Evolutionary conservation across 306 rosid genomes (phyloP).

Genomic region (Cicer chorassanicum): DNA sequence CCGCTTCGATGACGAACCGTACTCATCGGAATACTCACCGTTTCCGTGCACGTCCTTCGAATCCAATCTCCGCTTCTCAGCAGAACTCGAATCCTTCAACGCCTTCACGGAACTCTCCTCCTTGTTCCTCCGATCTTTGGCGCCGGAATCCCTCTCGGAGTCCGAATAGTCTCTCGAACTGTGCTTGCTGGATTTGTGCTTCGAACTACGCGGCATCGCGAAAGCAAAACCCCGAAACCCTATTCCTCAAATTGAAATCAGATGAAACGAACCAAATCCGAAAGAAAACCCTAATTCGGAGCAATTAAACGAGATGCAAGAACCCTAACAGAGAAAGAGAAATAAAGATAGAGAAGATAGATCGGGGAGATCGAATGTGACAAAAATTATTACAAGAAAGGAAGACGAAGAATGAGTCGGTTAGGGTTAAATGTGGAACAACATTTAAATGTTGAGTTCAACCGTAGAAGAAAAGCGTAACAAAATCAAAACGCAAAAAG

Average conservation of each 20-base stretch:
- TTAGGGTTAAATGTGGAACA: conserved; percentile 61
- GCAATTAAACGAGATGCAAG: conserved; percentile 33
- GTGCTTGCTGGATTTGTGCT: conserved; percentile 95
- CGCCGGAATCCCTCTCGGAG: conserved; percentile 77
- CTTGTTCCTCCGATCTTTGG: conserved; percentile 82
- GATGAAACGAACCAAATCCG: conserved; percentile 26
- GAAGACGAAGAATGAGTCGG: conserved; percentile 31
- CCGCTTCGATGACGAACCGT: conserved; percentile 77
- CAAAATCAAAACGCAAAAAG: conserved; percentile 26
- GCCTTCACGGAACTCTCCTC: conserved; percentile 68
- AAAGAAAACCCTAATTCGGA: conserved; percentile 55
- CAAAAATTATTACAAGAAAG: conserved; percentile 29
- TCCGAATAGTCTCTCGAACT: conserved; percentile 89
- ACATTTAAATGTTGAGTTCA: conserved; percentile 23
- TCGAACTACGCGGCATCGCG: conserved; percentile 96
- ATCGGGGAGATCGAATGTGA: conserved; percentile 57
- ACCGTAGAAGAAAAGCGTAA: conserved; percentile 43
- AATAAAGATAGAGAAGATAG: conserved; percentile 17
- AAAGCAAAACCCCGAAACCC: conserved; percentile 49
- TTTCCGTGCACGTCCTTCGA: conserved; percentile 76
- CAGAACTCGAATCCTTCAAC: conserved; percentile 61
- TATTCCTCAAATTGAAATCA: conserved; percentile 42
- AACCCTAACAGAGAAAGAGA: conserved; percentile 54
- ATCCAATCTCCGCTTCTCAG: conserved; percentile 84
- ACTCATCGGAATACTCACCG: conserved; percentile 72